Base-by-base conservation (phyloP, 305 asterid genomes). In the Caryopteris hybrid region DNA sequence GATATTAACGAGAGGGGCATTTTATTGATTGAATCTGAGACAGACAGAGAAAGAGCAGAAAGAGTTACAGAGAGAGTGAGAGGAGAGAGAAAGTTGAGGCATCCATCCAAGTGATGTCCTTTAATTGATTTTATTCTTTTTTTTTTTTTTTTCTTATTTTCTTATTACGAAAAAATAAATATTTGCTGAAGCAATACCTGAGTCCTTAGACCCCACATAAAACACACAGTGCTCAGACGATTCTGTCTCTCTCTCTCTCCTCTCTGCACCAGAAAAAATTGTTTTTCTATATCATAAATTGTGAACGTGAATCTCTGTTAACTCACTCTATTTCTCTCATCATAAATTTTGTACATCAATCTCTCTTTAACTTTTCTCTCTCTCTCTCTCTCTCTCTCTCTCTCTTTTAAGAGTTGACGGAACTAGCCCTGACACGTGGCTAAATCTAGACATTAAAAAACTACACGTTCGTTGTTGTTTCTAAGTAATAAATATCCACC, bases 11-110 rank as follows among this genome's bases (percentile, higher is more conserved):
- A 75, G 78, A 68, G 21, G 52, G 59, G 59, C 65, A 52, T 46
- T 50, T 58, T 65, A 25, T 45, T 69, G 75, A 77, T 66, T 77
- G 73, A 83, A 83, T 83, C 80, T 77, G 77, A 65, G 27, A 45
- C 48, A 42, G 66, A 69, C 12, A 55, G 52, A 23, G 79, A 75
- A 39, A 16, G 66, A 10, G 12, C 20, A 46, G n/a, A 36, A 25
- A n/a, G 21, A 22, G 9, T 11, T 9, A 20, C 10, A 18, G 20
- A 27, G 41, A 68, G 72, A 6, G 41, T 21, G 33, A 20, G 34
- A 0, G 33, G 66, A 47, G 68, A 60, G 66, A 72, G 67, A 60
- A 3, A 6, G 48, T 27, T n/a, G 61, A 64, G 48, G 12, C 48
- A 64, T 48, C 66, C 6, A 29, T 3, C 34, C n/a, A n/a, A 66